Conservation (phyloP, 805 yeast species). For the Maudiozyma serrabonitensis region DNA sequence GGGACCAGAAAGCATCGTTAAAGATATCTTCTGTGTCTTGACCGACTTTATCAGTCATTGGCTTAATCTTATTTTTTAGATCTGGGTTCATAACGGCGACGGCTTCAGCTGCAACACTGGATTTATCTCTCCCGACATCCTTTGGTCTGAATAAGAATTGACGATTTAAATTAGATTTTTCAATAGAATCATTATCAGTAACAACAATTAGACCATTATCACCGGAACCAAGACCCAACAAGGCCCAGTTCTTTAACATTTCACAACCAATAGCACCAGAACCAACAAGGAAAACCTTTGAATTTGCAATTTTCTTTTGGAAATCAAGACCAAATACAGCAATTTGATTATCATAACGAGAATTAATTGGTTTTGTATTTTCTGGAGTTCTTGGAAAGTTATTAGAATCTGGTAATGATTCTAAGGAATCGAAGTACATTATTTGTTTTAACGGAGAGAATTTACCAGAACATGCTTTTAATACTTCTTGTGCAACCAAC, state of each 20-base stretch:
- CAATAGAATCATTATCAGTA: constrained; percentile 88
- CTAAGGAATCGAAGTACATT: constrained; percentile 88
- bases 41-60: constrained; percentile 82
- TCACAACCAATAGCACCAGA: constrained; percentile 99
- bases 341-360: constrained; percentile 90
- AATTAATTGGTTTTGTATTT: constrained; percentile 61
- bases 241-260: constrained; percentile 96
- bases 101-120: constrained; percentile 83
- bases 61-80: constrained; percentile 62
- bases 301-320: constrained; percentile 63
- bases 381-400: constrained; percentile 55
- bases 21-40: constrained; percentile 84
- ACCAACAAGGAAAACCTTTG: constrained; percentile 85
- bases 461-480: constrained; percentile 92
- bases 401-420: constrained; percentile 63
- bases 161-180: constrained; percentile 90
- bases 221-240: constrained; percentile 91
- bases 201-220: constrained; percentile 74
- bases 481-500: constrained; percentile 88
- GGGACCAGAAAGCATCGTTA: constrained; percentile 76
- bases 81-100: constrained; percentile 81
- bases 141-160: constrained; percentile 91
- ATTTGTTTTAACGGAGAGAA: constrained; percentile 89
- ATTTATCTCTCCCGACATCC: constrained; percentile 87
- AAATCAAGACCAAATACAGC: constrained; percentile 84